Conservation (phyloP, 23 red algal species). For the Gracilaria domingensis region DNA sequence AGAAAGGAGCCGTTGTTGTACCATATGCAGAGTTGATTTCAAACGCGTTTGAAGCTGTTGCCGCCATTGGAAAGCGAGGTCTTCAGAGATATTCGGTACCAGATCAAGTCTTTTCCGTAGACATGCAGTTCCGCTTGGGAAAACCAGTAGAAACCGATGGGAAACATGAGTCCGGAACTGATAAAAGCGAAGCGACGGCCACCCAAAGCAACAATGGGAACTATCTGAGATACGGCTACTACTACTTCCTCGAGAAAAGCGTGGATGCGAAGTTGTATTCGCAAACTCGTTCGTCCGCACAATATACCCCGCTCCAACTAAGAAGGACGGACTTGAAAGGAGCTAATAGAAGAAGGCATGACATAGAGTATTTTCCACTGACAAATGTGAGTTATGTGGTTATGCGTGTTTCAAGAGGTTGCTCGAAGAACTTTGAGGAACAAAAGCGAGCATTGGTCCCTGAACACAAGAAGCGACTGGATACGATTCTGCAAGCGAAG, state of each 20-base stretch:
- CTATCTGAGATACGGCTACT: slow-evolving; percentile 51
- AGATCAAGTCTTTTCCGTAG: slow-evolving; percentile 34
- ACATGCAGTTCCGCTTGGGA: slow-evolving; percentile 5
- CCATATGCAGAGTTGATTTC: slow-evolving; percentile 24
- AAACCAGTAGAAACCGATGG: not conserved
- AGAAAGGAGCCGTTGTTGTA: slow-evolving; percentile 17
- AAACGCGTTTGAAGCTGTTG: slow-evolving; percentile 17
- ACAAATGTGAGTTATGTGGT: slow-evolving; percentile 67
- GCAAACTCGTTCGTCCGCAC: slow-evolving; percentile 42
- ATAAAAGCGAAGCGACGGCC: not conserved
- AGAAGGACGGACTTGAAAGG: slow-evolving; percentile 12
- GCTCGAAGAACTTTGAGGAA: not conserved
- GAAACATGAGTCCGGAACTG: not conserved
- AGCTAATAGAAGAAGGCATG: not conserved
- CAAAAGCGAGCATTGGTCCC: not conserved
- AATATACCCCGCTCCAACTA: slow-evolving; percentile 40
- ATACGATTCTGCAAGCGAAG: slow-evolving; percentile 8
- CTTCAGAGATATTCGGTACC: slow-evolving; percentile 16
- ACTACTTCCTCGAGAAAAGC: slow-evolving; percentile 51
- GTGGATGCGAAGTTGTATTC: slow-evolving; percentile 49
- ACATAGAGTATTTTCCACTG: slow-evolving; percentile 39
- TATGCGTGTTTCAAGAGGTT: slow-evolving; percentile 31
- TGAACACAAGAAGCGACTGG: slow-evolving; percentile 18
- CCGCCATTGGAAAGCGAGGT: slow-evolving; percentile 20
- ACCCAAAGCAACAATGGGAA: not conserved